A percentile compares a stretch with the other conserved stretches of the same genome.
Conservation (phyloP, 129 eudicot species). For the Logfia minima region DNA sequence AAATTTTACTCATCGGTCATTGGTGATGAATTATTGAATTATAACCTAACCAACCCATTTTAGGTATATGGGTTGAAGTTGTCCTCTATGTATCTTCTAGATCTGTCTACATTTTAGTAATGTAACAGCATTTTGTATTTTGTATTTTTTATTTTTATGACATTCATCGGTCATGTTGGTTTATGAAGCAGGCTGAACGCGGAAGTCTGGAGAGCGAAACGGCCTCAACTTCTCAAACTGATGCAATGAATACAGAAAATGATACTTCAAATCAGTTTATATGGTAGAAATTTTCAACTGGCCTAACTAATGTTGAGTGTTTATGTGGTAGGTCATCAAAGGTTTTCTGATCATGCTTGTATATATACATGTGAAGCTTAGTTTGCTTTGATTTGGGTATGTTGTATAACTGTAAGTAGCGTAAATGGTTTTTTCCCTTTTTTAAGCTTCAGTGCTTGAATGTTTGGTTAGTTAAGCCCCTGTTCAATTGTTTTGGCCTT, state of each 20-base stretch:
- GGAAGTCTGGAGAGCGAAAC: slow-evolving; percentile 44
- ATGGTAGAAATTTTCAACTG: not conserved
- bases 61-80: not conserved
- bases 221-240: slow-evolving; percentile 36
- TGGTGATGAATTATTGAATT: not conserved
- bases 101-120: not conserved
- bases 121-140: no score
- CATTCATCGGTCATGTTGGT: not conserved
- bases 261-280: slow-evolving; percentile 28
- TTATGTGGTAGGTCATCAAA: not conserved
- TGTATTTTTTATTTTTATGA: not conserved
- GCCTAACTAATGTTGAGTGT: not conserved
- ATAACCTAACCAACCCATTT: not conserved
- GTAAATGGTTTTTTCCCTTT: not conserved
- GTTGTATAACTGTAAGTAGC: slow-evolving; percentile 18
- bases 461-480: not conserved
- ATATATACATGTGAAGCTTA: not conserved
- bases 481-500: not conserved
- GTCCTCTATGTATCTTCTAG: not conserved
- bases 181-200: slow-evolving; percentile 58
- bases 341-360: slow-evolving; percentile 17
- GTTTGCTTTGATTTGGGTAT: slow-evolving; percentile 21
- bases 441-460: not conserved
- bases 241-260: slow-evolving; percentile 39
- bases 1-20: not conserved